Percentiles rank a stretch among this genome's conserved stretches.
Evolutionary conservation across 176 grass and related monocot genomes (phyloP).

Genomic region (Coix lacrymajobi): DNA sequence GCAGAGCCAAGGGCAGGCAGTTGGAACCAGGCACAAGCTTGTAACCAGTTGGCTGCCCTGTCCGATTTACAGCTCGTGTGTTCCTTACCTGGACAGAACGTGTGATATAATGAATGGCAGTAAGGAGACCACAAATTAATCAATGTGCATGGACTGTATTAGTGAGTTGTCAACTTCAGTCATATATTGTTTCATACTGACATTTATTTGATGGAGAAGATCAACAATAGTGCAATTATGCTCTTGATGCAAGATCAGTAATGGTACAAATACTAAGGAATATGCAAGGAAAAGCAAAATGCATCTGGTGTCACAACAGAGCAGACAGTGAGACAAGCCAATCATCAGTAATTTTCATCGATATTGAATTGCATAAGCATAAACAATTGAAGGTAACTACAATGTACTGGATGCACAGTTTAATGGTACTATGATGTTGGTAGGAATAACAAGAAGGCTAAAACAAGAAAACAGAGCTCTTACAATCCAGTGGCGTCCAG

Average conservation of each 20-base stretch:
- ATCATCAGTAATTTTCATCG: not conserved
- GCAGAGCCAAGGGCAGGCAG: slow-evolving; percentile 65
- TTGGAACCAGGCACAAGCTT: slow-evolving; percentile 93
- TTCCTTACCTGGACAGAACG: slow-evolving; percentile 73
- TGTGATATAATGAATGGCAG: too few species aligned
- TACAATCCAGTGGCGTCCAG: slow-evolving; percentile 98
- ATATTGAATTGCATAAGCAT: not conserved
- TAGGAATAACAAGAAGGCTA: not conserved
- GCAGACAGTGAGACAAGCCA: too few species aligned
- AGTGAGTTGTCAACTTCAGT: too few species aligned
- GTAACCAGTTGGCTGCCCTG: slow-evolving; percentile 94
- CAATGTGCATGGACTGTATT: too few species aligned
- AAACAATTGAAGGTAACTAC: too few species aligned
- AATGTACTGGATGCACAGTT: not conserved
- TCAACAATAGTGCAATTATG: too few species aligned
- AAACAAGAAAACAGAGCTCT: slow-evolving; percentile 18
- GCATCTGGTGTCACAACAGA: not conserved
- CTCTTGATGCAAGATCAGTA: too few species aligned
- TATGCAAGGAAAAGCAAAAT: not conserved
- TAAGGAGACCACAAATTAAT: too few species aligned
- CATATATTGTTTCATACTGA: too few species aligned
- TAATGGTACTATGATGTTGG: not conserved
- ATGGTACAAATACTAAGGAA: too few species aligned
- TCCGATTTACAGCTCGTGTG: slow-evolving; percentile 86
- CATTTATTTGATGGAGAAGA: too few species aligned